Conservation (phyloP, 1,284 basidiomycete species). For the Vanrija pseudolonga region DNA sequence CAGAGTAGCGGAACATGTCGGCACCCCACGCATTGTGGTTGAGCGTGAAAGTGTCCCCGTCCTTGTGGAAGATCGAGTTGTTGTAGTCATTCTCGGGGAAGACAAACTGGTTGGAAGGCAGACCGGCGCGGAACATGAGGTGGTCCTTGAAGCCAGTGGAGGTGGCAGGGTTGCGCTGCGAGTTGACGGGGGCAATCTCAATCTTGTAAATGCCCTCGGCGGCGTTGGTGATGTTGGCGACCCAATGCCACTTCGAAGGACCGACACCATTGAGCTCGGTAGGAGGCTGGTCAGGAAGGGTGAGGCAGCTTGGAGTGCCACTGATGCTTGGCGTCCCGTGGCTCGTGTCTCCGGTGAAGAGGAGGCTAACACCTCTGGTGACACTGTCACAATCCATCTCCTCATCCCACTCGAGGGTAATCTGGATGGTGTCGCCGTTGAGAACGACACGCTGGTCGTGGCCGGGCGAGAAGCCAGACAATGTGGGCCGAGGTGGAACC, state of each 20-base stretch:
- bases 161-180: conserved; percentile 21
- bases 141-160: conserved; percentile 58
- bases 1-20: conserved; percentile 78
- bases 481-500: conserved; percentile 63
- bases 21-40: conserved; percentile 77
- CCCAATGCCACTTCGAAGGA: conserved; percentile 65
- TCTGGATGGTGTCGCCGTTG: conserved; percentile 60
- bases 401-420: conserved; percentile 72
- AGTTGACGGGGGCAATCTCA: conserved; percentile 55
- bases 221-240: conserved; percentile 63
- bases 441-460: conserved; percentile 69
- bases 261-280: conserved; percentile 47
- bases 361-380: conserved; percentile 37
- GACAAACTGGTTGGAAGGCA: conserved; percentile 68
- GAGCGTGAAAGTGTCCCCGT: conserved; percentile 65
- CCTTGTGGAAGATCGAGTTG: conserved; percentile 59
- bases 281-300: conserved; percentile 53
- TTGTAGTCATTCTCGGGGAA: conserved; percentile 70
- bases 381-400: conserved; percentile 69
- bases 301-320: conserved; percentile 37
- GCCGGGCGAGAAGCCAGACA: conserved; percentile 75
- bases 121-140: conserved; percentile 73
- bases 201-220: conserved; percentile 19
- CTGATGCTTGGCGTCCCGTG: conserved; percentile 50
- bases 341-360: conserved; percentile 1